Conservation (phyloP, 148 eudicot species). For the Arctostaphylos glauca region DNA sequence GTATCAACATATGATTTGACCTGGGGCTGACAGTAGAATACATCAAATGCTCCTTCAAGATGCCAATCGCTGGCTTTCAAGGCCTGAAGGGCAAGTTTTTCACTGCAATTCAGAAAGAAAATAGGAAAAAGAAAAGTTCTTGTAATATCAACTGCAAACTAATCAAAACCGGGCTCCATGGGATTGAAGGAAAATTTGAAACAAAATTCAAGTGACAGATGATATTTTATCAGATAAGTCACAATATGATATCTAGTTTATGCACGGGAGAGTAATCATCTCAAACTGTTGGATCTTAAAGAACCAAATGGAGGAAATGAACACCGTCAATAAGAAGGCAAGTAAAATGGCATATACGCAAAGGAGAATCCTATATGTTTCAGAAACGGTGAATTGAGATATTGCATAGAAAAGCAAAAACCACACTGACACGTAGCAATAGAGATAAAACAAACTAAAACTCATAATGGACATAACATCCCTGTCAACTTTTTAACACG, state of each 20-base stretch:
- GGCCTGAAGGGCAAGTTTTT: constrained; percentile 68
- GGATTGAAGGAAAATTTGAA: neutral
- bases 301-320: neutral
- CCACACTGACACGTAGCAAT: neutral
- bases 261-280: neutral
- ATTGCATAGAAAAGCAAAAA: neutral
- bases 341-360: neutral
- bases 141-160: neutral
- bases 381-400: neutral
- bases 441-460: neutral
- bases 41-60: constrained; percentile 83
- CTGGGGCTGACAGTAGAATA: constrained; percentile 82
- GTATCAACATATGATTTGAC: constrained; percentile 55
- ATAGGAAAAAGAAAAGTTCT: neutral
- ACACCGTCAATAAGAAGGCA: neutral
- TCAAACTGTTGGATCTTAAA: neutral
- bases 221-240: neutral
- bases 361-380: neutral
- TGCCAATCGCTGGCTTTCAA: constrained; percentile 83
- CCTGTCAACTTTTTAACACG: neutral
- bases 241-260: neutral
- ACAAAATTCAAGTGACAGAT: neutral
- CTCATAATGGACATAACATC: neutral
- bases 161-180: neutral
- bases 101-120: constrained; percentile 45